Conservation (phyloP, 1,284 basidiomycete species). For the Calocybe gambosa region DNA sequence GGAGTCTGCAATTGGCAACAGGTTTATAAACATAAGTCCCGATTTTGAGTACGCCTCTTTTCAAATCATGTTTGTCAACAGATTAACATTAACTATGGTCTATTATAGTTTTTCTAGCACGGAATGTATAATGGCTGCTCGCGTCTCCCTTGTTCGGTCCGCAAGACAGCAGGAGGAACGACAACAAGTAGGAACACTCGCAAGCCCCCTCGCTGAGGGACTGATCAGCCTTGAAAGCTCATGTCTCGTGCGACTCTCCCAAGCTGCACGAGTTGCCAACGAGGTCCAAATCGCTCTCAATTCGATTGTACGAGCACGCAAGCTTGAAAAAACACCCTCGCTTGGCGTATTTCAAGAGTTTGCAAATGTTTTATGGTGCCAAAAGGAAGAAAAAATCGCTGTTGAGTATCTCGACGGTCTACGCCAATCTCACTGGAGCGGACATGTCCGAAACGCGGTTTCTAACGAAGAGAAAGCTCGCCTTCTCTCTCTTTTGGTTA, state of each 20-base stretch:
- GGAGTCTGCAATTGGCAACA: slow-evolving; percentile 26
- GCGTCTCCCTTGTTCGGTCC: slow-evolving; percentile 76
- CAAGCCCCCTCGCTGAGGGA: slow-evolving; percentile 46
- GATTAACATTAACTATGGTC: background rate
- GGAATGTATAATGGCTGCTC: slow-evolving; percentile 78
- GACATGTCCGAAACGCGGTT: slow-evolving; percentile 12
- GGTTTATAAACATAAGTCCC: slow-evolving; percentile 42
- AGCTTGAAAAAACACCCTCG: slow-evolving; percentile 43
- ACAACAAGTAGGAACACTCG: slow-evolving; percentile 66
- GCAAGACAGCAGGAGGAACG: slow-evolving; percentile 58
- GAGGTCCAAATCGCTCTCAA: slow-evolving; percentile 84
- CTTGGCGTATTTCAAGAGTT: slow-evolving; percentile 75
- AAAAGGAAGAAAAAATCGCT: slow-evolving; percentile 80
- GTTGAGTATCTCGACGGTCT: slow-evolving; percentile 64
- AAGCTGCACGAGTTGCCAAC: slow-evolving; percentile 65
- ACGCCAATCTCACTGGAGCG: slow-evolving; percentile 11
- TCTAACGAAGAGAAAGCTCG: slow-evolving; percentile 32
- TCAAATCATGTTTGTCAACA: background rate
- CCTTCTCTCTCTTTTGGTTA: slow-evolving; percentile 57
- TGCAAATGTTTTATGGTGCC: slow-evolving; percentile 85
- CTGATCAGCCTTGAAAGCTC: slow-evolving; percentile 62
- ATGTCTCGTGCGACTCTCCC: slow-evolving; percentile 70
- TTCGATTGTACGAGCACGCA: slow-evolving; percentile 72
- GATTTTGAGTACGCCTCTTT: slow-evolving; percentile 58
- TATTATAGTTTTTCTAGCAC: slow-evolving; percentile 65